Conservation (phyloP, 768 basidiomycete species). For the Macrolepiota dolichaula region DNA sequence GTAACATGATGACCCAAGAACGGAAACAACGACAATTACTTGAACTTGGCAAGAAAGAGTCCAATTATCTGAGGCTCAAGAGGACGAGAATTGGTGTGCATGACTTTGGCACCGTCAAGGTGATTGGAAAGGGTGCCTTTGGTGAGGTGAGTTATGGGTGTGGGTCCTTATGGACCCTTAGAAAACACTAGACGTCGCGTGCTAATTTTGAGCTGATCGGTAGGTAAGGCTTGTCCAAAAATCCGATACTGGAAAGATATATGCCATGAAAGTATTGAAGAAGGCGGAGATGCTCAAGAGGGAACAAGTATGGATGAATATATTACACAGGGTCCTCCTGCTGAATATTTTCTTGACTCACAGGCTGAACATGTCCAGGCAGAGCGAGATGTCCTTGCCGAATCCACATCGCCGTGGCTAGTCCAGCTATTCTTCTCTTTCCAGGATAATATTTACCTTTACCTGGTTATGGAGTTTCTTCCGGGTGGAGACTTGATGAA, state of each 20-base stretch:
- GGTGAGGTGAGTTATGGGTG: conserved; percentile 67
- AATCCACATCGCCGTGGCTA: conserved; percentile 94
- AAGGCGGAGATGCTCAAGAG: conserved; percentile 99
- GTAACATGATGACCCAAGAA: conserved; percentile 68
- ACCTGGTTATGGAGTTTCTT: conserved; percentile 98
- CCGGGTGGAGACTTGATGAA: conserved; percentile 99
- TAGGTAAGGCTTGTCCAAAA: conserved; percentile 94
- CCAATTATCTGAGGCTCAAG: conserved; percentile 81
- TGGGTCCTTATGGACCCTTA: background rate
- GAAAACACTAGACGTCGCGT: background rate
- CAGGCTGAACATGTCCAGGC: conserved; percentile 97
- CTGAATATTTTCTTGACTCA: background rate
- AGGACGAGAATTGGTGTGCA: conserved; percentile 88
- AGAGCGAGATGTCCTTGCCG: conserved; percentile 94
- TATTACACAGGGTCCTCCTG: background rate
- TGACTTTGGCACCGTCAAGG: conserved; percentile 96
- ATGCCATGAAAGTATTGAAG: conserved; percentile 97
- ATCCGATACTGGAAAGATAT: conserved; percentile 94
- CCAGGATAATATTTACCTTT: conserved; percentile 89
- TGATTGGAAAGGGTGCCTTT: conserved; percentile 98
- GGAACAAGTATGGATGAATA: conserved; percentile 71
- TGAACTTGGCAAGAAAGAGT: conserved; percentile 85
- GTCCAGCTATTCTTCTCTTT: conserved; percentile 98
- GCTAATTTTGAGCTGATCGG: conserved; percentile 10
- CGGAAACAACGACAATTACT: conserved; percentile 81